Base-by-base conservation (phyloP, 2,329 filamentous ascomycete genomes). In the Cadophora luteo-olivacea region DNA sequence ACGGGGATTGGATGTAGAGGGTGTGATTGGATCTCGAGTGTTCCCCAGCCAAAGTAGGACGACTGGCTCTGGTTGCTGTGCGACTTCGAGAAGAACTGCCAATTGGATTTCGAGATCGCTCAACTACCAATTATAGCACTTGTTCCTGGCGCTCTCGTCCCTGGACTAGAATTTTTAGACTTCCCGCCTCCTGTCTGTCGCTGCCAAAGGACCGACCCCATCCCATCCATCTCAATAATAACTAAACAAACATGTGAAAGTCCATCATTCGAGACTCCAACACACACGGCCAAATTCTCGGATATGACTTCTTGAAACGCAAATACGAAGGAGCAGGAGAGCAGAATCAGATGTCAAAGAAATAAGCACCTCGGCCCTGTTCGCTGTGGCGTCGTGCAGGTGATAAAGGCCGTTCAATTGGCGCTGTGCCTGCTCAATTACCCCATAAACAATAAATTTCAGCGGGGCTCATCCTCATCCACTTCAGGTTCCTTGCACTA, bases 321-420 rank as follows among this genome's bases (percentile, higher is more conserved):
- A 22, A 12, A 54, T 16, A 29, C 24, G 24, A 11, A 22, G 22
- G 48, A 62, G 24, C 11, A 29, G 7, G 8, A 49, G n/a, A 24
- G 24, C 57, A 38, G 12, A 12, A 62, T 62, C 60, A 62, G 60
- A 62, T 62, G 60, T 51, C 60, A 38, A 9, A 38, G 29, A n/a
- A 62, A 62, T 11, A 62, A 62, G 60, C 60, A 62, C 60, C 60
- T 62, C 60, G 60, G 60, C 36, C 57, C 57, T 25, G 12, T 4
- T 25, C 3, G 29, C 16, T n/a, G 52, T 33, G 52, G 52, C 52
- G 52, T 55, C 4, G 52, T n/a, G 25, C 52, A 32, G 29, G 25
- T 33, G 52, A 45, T 45, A 25, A n/a, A 29, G 9, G n/a, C 55
- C 19, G 54, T 12, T 60, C 33, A 14, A 45, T 64, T 36, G 61